These are phyloP conservation scores for Didymella keratinophila DNA, from an alignment of 2,329 filamentous ascomycete genomes.

Conservation along the genomic window DNA sequence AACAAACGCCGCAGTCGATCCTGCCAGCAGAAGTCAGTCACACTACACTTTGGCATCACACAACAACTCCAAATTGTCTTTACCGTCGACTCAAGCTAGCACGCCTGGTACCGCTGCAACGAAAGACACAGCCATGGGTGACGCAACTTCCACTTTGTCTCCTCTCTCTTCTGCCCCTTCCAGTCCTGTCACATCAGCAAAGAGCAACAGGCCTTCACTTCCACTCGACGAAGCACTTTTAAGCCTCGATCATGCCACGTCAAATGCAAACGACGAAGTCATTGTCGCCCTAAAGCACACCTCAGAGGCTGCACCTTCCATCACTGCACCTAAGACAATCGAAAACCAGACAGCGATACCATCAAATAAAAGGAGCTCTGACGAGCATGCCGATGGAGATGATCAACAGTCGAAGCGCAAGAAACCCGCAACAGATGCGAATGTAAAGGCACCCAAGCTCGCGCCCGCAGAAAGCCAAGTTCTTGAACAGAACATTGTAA, in stretches of 20 bases:
- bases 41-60: not conserved
- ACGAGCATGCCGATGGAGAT: not conserved
- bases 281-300: not conserved
- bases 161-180: not conserved
- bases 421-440: not conserved
- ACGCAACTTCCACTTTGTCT: not conserved
- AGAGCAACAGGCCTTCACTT: not conserved
- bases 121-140: not conserved
- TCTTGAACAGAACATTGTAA: not conserved
- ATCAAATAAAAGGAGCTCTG: constrained; percentile 7
- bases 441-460: not conserved
- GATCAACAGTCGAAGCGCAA: not conserved
- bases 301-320: not conserved
- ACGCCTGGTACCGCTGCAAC: not conserved
- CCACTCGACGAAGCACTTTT: not conserved
- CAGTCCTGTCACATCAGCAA: not conserved
- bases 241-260: not conserved
- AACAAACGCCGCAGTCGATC: not conserved
- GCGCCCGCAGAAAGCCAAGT: constrained; percentile 4
- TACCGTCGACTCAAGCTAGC: not conserved
- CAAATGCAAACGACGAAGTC: not conserved
- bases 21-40: not conserved
- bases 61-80: not conserved
- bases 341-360: not conserved
- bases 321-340: not conserved